Base-by-base conservation (phyloP, 176 grass and related monocot genomes). In the Aechmea fasciata region DNA sequence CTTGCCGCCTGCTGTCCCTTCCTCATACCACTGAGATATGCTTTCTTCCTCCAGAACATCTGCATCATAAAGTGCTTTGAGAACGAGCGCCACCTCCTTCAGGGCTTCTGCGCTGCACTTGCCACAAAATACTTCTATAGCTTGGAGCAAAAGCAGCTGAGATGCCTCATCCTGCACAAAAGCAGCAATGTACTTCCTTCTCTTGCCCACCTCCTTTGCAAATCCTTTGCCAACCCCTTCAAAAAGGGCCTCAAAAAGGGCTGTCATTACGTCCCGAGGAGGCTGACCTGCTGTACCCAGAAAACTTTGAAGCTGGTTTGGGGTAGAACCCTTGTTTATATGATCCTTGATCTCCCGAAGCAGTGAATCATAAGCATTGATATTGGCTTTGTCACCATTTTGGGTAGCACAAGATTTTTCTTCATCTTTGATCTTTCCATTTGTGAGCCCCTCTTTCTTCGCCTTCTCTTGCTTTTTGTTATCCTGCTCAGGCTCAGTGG, bases 1-100 rank as follows among this genome's bases (percentile, higher is more conserved):
- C 24, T 85, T 87, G 66, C 75, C 52, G 28, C 64, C 83, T 54
- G 57, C 70, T 2, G 77, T 73, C 15, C 83, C 93, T 4, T 71
- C 68, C 1, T 85, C 48, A 25, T 69, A 87, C 93, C 93, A 96
- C 52, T 69, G 77, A 3, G 83, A 74, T 15, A 96, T 89, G 48
- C 17, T 75, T 15, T 92, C 89, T 69, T 96, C 93, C 41, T 96
- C 93, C 0, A 96, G 67, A 14, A 90, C 3, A 20, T 96, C 93
- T 0, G 33, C 81, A 1, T 96, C 93, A 0, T 96, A 96, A 3
- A 96, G 85, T 2, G 17, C 76, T 19, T 92, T 96, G 9, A 89
- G 52, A 13, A 89, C 89, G 0, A 92, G 70, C 0, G 89, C 81
- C 1, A 92, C 68, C 62, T 97, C 93, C 84, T 90, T 97, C 48